Conservation (phyloP, 305 asterid species). For the Solanum chacoense region DNA sequence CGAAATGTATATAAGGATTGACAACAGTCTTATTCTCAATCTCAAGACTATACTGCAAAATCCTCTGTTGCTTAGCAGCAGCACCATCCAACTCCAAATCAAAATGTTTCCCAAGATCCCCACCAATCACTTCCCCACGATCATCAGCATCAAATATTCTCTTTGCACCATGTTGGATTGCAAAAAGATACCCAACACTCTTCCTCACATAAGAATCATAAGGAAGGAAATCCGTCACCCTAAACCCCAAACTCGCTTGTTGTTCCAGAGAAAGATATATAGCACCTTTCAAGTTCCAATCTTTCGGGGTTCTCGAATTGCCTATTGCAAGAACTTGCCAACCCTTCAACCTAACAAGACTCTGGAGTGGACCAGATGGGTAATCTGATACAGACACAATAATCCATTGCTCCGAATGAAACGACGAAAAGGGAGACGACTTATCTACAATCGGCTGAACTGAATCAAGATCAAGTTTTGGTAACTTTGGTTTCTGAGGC, state of each 20-base stretch:
- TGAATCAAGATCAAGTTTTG: slow-evolving; percentile 50
- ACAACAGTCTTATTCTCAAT: slow-evolving; percentile 74
- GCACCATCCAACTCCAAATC: slow-evolving; percentile 77
- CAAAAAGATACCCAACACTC: slow-evolving; percentile 81
- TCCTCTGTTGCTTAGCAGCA: slow-evolving; percentile 61
- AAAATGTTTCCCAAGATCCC: slow-evolving; percentile 77
- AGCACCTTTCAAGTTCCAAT: slow-evolving; percentile 86
- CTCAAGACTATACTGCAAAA: slow-evolving; percentile 84
- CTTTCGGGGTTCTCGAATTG: slow-evolving; percentile 76
- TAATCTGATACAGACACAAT: slow-evolving; percentile 76
- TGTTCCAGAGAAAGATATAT: slow-evolving; percentile 61
- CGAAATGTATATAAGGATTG: slow-evolving; percentile 92
- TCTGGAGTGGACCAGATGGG: slow-evolving; percentile 55
- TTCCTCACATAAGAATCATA: slow-evolving; percentile 90
- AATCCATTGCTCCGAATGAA: slow-evolving; percentile 83
- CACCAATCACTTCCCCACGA: slow-evolving; percentile 77
- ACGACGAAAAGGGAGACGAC: slow-evolving; percentile 48
- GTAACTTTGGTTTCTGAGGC: slow-evolving; percentile 54
- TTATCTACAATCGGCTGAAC: slow-evolving; percentile 49
- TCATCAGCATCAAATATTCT: slow-evolving; percentile 84
- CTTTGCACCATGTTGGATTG: slow-evolving; percentile 93
- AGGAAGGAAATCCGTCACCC: slow-evolving; percentile 80
- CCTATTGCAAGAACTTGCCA: slow-evolving; percentile 97
- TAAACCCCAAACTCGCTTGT: slow-evolving; percentile 78
- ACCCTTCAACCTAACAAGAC: slow-evolving; percentile 48